These are phyloP conservation scores for Rhizodiscina lignyota DNA, from an alignment of 495 filamentous ascomycete species.

Conservation along the genomic window DNA sequence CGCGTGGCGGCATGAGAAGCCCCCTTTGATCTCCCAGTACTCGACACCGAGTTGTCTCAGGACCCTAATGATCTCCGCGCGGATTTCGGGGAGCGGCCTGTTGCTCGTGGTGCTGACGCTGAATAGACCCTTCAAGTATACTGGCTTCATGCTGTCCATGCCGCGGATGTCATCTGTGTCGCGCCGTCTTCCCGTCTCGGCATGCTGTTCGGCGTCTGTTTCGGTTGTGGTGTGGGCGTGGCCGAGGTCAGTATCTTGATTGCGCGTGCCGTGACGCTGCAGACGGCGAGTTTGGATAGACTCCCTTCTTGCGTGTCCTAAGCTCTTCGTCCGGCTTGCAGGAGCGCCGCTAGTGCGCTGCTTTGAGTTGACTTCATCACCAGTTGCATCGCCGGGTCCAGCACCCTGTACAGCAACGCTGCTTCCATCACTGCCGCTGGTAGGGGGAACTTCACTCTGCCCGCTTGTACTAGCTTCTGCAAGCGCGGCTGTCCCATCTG, in stretches of 20 bases:
- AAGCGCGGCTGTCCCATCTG: constrained; percentile 36
- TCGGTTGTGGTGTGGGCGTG: background rate
- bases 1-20: constrained; percentile 73
- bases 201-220: background rate
- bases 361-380: constrained; percentile 20
- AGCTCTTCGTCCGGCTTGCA: constrained; percentile 53
- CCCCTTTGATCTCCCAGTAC: constrained; percentile 80
- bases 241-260: background rate
- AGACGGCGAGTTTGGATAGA: background rate
- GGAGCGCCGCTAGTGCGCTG: constrained; percentile 31
- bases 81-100: constrained; percentile 69
- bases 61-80: constrained; percentile 82
- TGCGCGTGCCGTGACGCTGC: background rate
- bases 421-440: constrained; percentile 67
- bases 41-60: constrained; percentile 76
- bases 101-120: constrained; percentile 94
- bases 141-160: constrained; percentile 65
- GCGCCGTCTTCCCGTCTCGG: background rate
- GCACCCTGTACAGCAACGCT: no score
- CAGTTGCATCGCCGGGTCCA: constrained; percentile 25
- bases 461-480: no score
- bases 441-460: constrained; percentile 50
- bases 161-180: constrained; percentile 56
- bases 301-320: constrained; percentile 65
- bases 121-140: constrained; percentile 94